Evolutionary conservation across 768 basidiomycete genomes (phyloP).

Genomic region (Leccinum uliginosum): DNA sequence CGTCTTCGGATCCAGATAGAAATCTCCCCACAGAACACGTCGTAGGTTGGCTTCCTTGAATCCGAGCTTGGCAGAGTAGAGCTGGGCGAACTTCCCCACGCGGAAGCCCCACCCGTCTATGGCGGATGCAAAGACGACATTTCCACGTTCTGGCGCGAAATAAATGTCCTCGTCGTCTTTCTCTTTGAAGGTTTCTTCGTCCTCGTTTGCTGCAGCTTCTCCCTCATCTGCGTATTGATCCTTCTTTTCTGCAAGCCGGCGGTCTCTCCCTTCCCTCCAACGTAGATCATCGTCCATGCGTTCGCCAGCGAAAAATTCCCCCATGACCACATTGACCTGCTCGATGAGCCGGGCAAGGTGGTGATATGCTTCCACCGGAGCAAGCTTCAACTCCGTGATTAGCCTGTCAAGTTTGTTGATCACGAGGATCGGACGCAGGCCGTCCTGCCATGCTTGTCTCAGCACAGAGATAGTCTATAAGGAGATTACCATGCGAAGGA

Average conservation of each 20-base stretch:
- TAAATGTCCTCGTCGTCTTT: constrained; percentile 98
- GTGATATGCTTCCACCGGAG: constrained; percentile 90
- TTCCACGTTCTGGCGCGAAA: constrained; percentile 92
- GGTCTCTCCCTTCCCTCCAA: constrained; percentile 91
- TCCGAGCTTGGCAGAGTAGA: constrained; percentile 87
- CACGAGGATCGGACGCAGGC: constrained; percentile 84
- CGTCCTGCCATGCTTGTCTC: constrained; percentile 90
- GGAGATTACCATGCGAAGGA: not conserved
- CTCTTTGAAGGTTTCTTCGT: constrained; percentile 77
- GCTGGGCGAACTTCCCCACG: constrained; percentile 86
- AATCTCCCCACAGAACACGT: constrained; percentile 94
- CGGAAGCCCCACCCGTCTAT: constrained; percentile 98
- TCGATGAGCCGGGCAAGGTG: constrained; percentile 92
- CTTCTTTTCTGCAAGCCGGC: constrained; percentile 71
- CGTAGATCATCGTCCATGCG: constrained; percentile 95
- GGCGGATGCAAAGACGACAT: constrained; percentile 94
- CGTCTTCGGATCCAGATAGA: constrained; percentile 92
- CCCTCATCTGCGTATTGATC: constrained; percentile 64
- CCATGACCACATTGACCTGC: constrained; percentile 98
- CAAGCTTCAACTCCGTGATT: constrained; percentile 87
- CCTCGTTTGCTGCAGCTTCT: constrained; percentile 54
- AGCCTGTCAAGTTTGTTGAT: constrained; percentile 97
- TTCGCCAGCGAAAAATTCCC: constrained; percentile 89
- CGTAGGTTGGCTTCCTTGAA: constrained; percentile 85
- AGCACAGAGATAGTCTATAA: constrained; percentile 89